Evolutionary conservation across 257 asterid genomes (phyloP), one percentile per base, ranked within the genome.

Genomic region (Verbena officinalis): DNA sequence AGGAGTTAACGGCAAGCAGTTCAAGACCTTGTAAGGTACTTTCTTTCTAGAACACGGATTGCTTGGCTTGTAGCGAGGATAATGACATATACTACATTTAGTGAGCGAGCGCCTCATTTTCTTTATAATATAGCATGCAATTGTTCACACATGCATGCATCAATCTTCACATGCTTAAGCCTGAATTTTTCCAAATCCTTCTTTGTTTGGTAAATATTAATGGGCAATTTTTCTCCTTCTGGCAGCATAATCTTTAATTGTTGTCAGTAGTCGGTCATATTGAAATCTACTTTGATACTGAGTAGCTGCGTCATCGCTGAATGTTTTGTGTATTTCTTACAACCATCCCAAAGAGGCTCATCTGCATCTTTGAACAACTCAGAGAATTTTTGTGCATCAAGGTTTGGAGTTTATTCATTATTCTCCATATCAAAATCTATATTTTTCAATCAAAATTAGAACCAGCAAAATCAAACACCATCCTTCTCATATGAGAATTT

Each of bases 1-100:
- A 14, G 64, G 57, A 2, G n/a, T 33, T 4, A 67, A 7, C 0
- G 72, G 72, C 6, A 67, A 43, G 19, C 55, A 67, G 3, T 14
- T 24, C 3, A 67, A 21, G 31, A 30, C 61, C 0, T 27, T 40
- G 2, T 9, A 14, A 3, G 36, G 15, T 9, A 55, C 38, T 0
- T 16, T 15, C 16, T 9, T 31, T 8, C 38, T 11, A 1, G 59
- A 1, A 2, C 14, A 0, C 2, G 1, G 8, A 0, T 30, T 17
- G 4, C 8, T 34, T 34, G 40, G 27, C 40, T 67, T 55, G 3
- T 17, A 55, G 2, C 45, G 24, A 15, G 27, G 45, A 31, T 20
- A 13, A 16, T 10, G n/a, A 0, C 46, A 55, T 33, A 7, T 8
- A 2, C 1, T 16, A 4, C 62, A 55, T 16, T 55, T 1, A 4